These are phyloP conservation scores for Colletotrichum spaethianum DNA, from an alignment of 2,329 filamentous ascomycete species.

Conservation along the genomic window DNA sequence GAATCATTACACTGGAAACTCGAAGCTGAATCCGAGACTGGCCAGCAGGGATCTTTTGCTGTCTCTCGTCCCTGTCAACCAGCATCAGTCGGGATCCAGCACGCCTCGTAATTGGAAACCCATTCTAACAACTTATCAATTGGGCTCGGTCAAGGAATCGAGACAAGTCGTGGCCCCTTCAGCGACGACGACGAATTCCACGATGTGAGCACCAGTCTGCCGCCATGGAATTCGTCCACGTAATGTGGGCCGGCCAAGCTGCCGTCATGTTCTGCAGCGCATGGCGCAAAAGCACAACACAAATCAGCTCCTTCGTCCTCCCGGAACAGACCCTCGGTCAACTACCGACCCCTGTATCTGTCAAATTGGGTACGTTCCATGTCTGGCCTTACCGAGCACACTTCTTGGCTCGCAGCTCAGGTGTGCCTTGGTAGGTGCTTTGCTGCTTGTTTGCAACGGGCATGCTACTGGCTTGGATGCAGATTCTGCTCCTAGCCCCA, in stretches of 20 bases:
- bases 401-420: slow-evolving; percentile 10
- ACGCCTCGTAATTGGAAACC: slow-evolving; percentile 16
- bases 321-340: slow-evolving; percentile 26
- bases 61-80: slow-evolving; percentile 5
- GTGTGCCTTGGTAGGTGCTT: neutral
- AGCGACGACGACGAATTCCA: neutral
- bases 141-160: neutral
- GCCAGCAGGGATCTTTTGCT: slow-evolving; percentile 26
- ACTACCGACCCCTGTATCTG: slow-evolving; percentile 20
- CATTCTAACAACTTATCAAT: neutral
- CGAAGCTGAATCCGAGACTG: slow-evolving; percentile 40
- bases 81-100: neutral
- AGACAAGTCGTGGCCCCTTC: neutral
- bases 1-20: slow-evolving; percentile 26
- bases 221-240: slow-evolving; percentile 19
- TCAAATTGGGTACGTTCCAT: slow-evolving; percentile 12
- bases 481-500: slow-evolving; percentile 6
- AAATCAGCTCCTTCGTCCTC: neutral
- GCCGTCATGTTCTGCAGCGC: neutral
- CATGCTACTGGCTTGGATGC: neutral
- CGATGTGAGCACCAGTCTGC: neutral
- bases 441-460: neutral
- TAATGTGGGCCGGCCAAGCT: slow-evolving; percentile 24
- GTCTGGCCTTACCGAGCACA: slow-evolving; percentile 8
- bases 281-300: slow-evolving; percentile 18